Base-by-base conservation (phyloP, 352 stramenopile genomes). In the Pythium chondricola region DNA sequence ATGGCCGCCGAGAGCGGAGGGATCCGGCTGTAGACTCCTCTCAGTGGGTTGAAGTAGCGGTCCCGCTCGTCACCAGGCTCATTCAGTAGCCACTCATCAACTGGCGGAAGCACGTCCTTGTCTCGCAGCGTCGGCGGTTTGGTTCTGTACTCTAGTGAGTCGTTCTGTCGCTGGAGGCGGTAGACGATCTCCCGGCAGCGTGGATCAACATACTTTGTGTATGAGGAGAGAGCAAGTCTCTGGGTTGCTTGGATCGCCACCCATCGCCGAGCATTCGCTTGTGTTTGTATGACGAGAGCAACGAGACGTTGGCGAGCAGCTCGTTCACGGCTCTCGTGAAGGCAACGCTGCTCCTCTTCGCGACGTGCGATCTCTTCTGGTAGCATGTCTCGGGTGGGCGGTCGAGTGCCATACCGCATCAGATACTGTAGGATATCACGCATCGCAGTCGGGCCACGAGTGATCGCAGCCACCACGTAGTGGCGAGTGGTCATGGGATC, bases 91-190 rank as follows among this genome's bases (percentile, higher is more conserved):
- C 72, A 87, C 29, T 75, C 56, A 21, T 89, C 73, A 16, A 26
- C n/a, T 6, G 74, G 77, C 14, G 69, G 25, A 8, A 48, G 35
- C 1, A 83, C 62, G 21, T 89, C 77, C 3, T 49, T 30, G 7
- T 74, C 52, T 18, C 74, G 63, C 27, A 89, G 58, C 38, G 63
- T 84, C 1, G 22, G 63, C 0, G 74, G 74, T 20, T 86, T 87
- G 18, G 18, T 20, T 4, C 13, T 16, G 25, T 70, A 59, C 13
- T 37, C 48, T 10, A 55, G 13, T 7, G 50, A 41, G 20, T 48
- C 24, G 16, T 43, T n/a, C 20, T 32, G 18, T 13, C 55, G 54
- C 11, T 42, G 37, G 11, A 52, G 39, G 32, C 64, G 43, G 43
- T 85, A 88, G 2, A 83, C 43, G 30, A 84, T 69, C 4, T 22